Percentiles rank a stretch among this genome's conserved stretches.
phyloP scores from a whole-genome alignment of 257 asterid genomes.

The Solanum sitiens region DNA sequence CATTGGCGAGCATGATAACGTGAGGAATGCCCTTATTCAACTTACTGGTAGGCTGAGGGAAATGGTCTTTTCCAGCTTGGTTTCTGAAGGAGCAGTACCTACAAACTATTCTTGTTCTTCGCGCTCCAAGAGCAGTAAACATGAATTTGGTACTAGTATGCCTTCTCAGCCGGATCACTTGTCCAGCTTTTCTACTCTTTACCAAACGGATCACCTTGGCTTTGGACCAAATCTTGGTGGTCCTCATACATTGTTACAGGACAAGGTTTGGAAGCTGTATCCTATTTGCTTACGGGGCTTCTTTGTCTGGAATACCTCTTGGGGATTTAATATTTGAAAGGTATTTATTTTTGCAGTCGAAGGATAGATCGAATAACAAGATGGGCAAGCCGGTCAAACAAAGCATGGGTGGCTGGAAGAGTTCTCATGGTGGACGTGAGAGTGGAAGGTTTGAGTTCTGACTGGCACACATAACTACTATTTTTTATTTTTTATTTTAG shows the following conservation, averaged over 20 bases:
- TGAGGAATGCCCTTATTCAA: conserved; percentile 43
- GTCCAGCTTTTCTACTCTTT: conserved; percentile 13
- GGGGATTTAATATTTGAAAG: neutral
- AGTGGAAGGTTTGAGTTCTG: conserved; percentile 11
- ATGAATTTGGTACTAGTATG: conserved; percentile 2
- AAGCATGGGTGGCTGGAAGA: conserved; percentile 1
- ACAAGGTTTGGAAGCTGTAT: conserved; percentile 9
- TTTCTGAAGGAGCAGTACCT: conserved; percentile 13
- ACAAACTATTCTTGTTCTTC: neutral
- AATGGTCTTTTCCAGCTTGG: conserved; percentile 18
- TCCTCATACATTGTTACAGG: conserved; percentile 7
- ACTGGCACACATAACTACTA: neutral
- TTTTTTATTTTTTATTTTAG: neutral
- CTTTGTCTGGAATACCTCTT: neutral
- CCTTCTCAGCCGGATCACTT: conserved; percentile 8
- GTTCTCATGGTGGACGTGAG: conserved; percentile 9
- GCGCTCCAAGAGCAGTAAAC: conserved; percentile 7
- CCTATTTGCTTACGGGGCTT: neutral
- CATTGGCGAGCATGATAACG: conserved; percentile 36
- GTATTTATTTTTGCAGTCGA: conserved; percentile 9
- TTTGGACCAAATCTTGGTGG: conserved; percentile 15
- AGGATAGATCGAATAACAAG: conserved; percentile 1
- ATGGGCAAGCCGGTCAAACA: neutral
- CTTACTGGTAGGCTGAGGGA: conserved; percentile 49
- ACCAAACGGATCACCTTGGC: conserved; percentile 25